phyloP scores from a whole-genome alignment of 768 basidiomycete species.

The Stropharia rugosoannulata region DNA sequence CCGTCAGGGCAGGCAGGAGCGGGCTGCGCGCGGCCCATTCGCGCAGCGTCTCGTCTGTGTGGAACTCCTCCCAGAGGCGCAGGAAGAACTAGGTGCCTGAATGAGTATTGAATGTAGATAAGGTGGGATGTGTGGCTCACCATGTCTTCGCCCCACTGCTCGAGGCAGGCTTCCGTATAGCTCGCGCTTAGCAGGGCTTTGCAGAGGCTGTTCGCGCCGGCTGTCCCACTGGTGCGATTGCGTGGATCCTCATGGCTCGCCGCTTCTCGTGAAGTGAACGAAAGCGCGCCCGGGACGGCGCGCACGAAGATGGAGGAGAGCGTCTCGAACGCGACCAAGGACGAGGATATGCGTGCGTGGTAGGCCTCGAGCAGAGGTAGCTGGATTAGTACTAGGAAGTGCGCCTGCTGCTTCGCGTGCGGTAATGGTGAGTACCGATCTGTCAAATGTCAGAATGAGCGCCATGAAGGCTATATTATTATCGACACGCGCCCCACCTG shows the following conservation, averaged over 20 bases:
- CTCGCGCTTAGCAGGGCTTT: constrained; percentile 84
- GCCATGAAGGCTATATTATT: neutral
- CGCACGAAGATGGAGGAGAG: constrained; percentile 86
- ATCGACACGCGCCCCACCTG: constrained; percentile 49
- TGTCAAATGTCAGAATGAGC: constrained; percentile 24
- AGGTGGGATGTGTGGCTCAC: constrained; percentile 42
- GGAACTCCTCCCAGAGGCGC: constrained; percentile 84
- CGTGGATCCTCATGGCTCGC: constrained; percentile 51
- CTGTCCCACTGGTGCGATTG: constrained; percentile 76
- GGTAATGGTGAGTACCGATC: constrained; percentile 94
- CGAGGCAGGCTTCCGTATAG: constrained; percentile 69
- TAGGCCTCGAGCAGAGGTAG: constrained; percentile 82
- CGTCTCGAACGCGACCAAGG: constrained; percentile 92
- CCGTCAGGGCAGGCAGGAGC: constrained; percentile 45
- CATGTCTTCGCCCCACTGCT: constrained; percentile 86
- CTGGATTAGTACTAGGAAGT: constrained; percentile 85
- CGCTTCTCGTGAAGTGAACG: constrained; percentile 44
- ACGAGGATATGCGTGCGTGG: constrained; percentile 72
- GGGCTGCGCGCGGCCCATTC: constrained; percentile 46
- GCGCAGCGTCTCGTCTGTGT: constrained; percentile 55
- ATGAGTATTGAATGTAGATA: constrained; percentile 1
- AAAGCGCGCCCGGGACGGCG: constrained; percentile 89
- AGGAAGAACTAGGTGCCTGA: constrained; percentile 74
- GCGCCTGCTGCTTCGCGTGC: constrained; percentile 68
- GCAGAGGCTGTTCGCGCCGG: constrained; percentile 79